Evolutionary conservation across 83 land plant genomes (phyloP).

Genomic region (Thuja plicata): DNA sequence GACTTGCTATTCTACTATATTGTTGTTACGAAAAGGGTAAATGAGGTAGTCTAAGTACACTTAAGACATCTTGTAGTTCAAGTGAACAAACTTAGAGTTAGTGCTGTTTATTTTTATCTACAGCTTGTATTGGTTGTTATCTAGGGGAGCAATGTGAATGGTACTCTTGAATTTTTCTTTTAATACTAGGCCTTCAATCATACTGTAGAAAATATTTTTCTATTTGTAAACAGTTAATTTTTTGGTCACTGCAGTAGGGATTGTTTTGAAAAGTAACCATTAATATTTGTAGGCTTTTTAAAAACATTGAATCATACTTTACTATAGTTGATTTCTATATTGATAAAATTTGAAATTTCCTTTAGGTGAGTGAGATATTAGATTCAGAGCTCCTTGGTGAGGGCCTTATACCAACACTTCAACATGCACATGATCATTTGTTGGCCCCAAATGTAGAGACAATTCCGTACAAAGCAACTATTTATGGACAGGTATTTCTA

Average conservation of each 20-base stretch:
- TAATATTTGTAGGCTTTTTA: neutral
- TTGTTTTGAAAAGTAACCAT: neutral
- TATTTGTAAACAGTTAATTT: neutral
- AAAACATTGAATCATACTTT: neutral
- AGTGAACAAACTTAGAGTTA: too few relatives aligned
- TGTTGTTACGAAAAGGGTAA: too few relatives aligned
- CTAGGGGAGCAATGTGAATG: neutral
- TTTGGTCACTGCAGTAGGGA: neutral
- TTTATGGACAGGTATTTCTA: slow-evolving; percentile 80
- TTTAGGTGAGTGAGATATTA: slow-evolving; percentile 88
- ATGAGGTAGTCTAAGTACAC: too few relatives aligned
- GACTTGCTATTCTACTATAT: too few relatives aligned
- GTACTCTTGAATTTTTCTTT: neutral
- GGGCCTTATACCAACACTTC: slow-evolving; percentile 89
- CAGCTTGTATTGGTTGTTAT: neutral
- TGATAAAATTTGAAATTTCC: neutral
- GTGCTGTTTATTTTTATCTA: too few relatives aligned
- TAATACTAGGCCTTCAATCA: neutral
- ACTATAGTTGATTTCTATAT: neutral
- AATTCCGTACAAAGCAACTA: slow-evolving; percentile 78
- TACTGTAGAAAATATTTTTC: neutral
- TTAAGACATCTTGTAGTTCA: too few relatives aligned
- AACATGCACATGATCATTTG: slow-evolving; percentile 81
- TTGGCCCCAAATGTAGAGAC: slow-evolving; percentile 65
- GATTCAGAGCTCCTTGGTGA: slow-evolving; percentile 95